Evolutionary conservation across 495 filamentous ascomycete genomes (phyloP), one percentile per base, ranked within the genome.

Genomic region (Xylaria flabelliformis): DNA sequence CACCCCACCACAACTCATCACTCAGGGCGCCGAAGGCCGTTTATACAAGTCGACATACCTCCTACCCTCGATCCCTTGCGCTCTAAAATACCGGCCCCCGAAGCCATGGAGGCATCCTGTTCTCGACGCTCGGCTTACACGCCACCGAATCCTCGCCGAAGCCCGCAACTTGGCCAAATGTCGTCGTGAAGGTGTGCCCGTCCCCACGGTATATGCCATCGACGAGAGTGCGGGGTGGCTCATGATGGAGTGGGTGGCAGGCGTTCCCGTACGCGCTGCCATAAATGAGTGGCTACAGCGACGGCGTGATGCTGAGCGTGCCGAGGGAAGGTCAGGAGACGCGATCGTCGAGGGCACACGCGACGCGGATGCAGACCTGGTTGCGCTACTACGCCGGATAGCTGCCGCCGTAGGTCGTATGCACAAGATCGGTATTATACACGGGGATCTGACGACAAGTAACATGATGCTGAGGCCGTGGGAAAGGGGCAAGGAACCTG

Each of bases 361-460:
- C 88, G 71, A 74, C 13, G 76, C 78, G 19, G 75, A 80, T 64
- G 71, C 68, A 19, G 77, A 82, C 12, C 70, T 88, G 17, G 76
- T 82, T 44, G 85, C 79, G 29, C 77, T 97, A 78, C 90, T 98
- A 89, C 83, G 83, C 66, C 85, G 87, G 78, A 90, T 98, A 70
- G 96, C 95, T 0, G 70, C 77, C 17, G 90, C 89, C 7, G 89
- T 98, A 21, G 96, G 94, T n/a, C 85, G 78, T 53, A 83, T 99
- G 82, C 96, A 99, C 84, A 86, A 84, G 64, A 86, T 88, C 24
- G 95, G 96, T 19, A 90, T 98, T 55, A 88, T 97, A 62, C 96
- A 99, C 85, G 96, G 96, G 56, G 96, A 99, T 83, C 82, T 99
- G 83, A 99, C 97, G 71, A 99, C 95, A 70, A 98, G 95, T 82